Base-by-base conservation (phyloP, 1,139 yeast species). In the Hansenula lynferdii region DNA sequence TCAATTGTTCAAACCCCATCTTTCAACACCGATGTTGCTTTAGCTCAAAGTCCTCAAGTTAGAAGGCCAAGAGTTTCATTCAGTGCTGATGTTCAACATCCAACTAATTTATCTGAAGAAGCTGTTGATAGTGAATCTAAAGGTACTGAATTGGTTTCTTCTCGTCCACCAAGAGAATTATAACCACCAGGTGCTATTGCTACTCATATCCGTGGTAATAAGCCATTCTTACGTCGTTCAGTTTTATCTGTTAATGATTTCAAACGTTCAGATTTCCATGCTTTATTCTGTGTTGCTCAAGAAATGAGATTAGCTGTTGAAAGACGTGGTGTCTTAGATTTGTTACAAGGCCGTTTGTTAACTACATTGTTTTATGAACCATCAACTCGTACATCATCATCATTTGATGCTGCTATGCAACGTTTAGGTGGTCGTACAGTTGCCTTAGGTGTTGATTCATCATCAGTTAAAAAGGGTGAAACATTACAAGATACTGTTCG, bases 351-450 rank as follows among this genome's bases (percentile, higher is more conserved):
- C 45, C 81, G 96, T 60, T 81, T 94, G 39, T 72, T 94, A 59
- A 87, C 97, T 37, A 92, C 97, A 18, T 82, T 94, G 74, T 94
- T 94, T 71, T 94, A 89, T 64, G 99, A 94, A 70, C 98, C 99
- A 54, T 87, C 97, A 10, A 94, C 99, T 34, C 79, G 99, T 67
- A 94, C 99, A 24, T 78, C 95, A 15, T 80, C 97, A 19, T 90
- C 97, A 2, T 94, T 94, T 62, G 96, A 94, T 64, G 96, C 97
- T 54, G 99, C 99, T 45, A 94, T 94, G 98, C 97, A 94, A 73
- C 85, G 99, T 70, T 75, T 94, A 56, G 99, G 99, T 63, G 99
- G 99, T 61, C 81, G 96, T 64, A 96, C 90, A 51, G 85, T 94
- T 52, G 77, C 95, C 39, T 84, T 94, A 49, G 74, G 86, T 49